A percentile compares a stretch with the other conserved stretches of the same genome.
Evolutionary conservation across 2,329 filamentous ascomycete genomes (phyloP).

Genomic region (Truncatella angustata): DNA sequence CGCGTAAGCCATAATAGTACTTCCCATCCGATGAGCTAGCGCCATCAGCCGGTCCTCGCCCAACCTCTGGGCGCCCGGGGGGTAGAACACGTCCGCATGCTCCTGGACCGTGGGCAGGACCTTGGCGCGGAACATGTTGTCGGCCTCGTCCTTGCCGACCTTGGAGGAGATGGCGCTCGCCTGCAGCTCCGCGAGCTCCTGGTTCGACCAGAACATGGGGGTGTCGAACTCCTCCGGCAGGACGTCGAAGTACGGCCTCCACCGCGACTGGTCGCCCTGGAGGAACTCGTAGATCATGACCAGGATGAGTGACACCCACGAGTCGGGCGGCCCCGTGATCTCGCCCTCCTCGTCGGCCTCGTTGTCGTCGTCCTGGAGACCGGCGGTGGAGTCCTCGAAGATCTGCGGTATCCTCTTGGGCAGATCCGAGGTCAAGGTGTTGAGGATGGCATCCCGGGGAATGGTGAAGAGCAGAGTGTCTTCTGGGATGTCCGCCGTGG

Average conservation of each 20-base stretch:
- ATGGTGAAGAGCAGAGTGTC: slow-evolving; percentile 81
- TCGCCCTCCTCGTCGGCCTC: slow-evolving; percentile 36
- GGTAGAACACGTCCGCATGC: slow-evolving; percentile 45
- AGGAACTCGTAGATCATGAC: slow-evolving; percentile 76
- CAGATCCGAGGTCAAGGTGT: slow-evolving; percentile 69
- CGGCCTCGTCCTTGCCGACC: slow-evolving; percentile 71
- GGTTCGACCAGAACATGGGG: slow-evolving; percentile 81
- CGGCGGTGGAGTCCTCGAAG: slow-evolving; percentile 38
- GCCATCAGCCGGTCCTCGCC: slow-evolving; percentile 44
- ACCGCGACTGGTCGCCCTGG: slow-evolving; percentile 59
- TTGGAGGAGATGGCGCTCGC: slow-evolving; percentile 74
- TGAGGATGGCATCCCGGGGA: slow-evolving; percentile 70
- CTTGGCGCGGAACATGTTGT: slow-evolving; percentile 61
- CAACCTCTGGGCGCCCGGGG: slow-evolving; percentile 28
- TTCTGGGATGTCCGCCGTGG: slow-evolving; percentile 64
- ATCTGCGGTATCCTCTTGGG: slow-evolving; percentile 54
- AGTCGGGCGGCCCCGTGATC: slow-evolving; percentile 39
- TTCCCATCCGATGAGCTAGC: slow-evolving; percentile 77
- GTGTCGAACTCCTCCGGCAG: slow-evolving; percentile 74
- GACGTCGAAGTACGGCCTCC: slow-evolving; percentile 76
- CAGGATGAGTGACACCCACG: slow-evolving; percentile 65
- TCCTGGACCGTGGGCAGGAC: slow-evolving; percentile 51
- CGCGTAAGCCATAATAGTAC: slow-evolving; percentile 88
- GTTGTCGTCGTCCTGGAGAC: slow-evolving; percentile 32
- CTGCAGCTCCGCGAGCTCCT: slow-evolving; percentile 71